Percentiles rank a stretch among this genome's conserved stretches.
These are phyloP conservation scores for Beauveria caledonica DNA, from an alignment of 2,329 filamentous ascomycete genomes.

Conservation along the genomic window DNA sequence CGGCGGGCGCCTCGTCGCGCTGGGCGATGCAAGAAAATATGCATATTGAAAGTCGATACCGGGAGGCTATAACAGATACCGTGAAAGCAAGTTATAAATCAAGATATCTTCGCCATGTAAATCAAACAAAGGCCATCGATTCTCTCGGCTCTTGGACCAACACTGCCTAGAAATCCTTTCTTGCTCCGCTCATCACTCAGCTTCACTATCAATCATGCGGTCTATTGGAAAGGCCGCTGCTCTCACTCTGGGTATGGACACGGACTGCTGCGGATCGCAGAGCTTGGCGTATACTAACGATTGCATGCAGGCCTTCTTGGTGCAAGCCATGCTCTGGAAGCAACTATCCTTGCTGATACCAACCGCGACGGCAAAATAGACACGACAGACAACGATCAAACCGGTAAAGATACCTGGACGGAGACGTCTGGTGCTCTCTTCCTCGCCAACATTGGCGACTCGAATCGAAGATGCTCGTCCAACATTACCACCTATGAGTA, in stretches of 20 bases:
- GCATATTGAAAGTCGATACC: no score
- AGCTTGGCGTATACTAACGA: background rate
- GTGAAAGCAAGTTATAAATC: no score
- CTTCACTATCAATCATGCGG: background rate
- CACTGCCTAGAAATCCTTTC: background rate
- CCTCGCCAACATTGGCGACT: constrained; percentile 7
- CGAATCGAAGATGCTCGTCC: constrained; percentile 1
- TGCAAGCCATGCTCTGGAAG: background rate
- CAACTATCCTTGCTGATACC: constrained; percentile 3
- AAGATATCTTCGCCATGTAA: no score
- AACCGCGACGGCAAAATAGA: constrained; percentile 10
- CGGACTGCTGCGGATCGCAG: background rate
- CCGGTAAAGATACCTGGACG: background rate
- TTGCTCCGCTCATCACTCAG: background rate
- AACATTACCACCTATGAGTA: background rate
- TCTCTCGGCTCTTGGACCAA: background rate
- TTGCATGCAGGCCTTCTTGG: background rate
- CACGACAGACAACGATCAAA: background rate
- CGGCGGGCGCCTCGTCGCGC: no score
- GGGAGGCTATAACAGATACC: no score
- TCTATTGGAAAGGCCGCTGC: background rate
- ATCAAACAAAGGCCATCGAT: no score
- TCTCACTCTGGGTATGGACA: background rate
- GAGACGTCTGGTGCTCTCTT: background rate
- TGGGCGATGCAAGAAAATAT: no score